A percentile compares a stretch with the other conserved stretches of the same genome.
Conservation (phyloP, 176 grass and related monocot genomes). For the Eleusine coracana region DNA sequence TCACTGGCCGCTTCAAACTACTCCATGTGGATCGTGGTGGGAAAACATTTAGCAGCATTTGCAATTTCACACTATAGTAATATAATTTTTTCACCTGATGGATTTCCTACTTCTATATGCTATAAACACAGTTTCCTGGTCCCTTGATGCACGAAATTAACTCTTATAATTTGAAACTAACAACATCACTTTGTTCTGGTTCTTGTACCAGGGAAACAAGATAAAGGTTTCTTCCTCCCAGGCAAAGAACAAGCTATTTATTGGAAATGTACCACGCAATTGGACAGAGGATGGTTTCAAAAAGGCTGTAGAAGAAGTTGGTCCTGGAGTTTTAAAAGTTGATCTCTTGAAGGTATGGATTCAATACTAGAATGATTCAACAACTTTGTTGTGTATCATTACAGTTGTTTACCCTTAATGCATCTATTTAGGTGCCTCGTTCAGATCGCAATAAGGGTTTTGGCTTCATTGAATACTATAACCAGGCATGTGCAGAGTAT, state of each 20-base stretch:
- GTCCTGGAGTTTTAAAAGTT: conserved; percentile 77
- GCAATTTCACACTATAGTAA: conserved; percentile 19
- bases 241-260: conserved; percentile 85
- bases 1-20: no score
- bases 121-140: neutral
- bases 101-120: neutral
- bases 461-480: conserved; percentile 91
- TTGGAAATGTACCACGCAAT: conserved; percentile 83
- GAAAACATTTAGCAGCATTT: neutral
- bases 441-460: conserved; percentile 70
- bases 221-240: conserved; percentile 77
- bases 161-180: conserved; percentile 26
- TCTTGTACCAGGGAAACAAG: conserved; percentile 63
- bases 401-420: conserved; percentile 34
- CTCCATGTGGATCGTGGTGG: no score
- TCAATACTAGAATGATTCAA: conserved; percentile 19
- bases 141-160: neutral
- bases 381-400: conserved; percentile 5
- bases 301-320: conserved; percentile 68
- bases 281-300: conserved; percentile 81
- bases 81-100: neutral
- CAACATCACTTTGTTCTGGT: conserved; percentile 20
- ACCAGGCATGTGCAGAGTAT: conserved; percentile 91
- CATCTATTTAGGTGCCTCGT: conserved; percentile 50
- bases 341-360: conserved; percentile 72